Percentiles rank a stretch among this genome's conserved stretches.
Conservation (phyloP, 192 early-diverging fungal species). For the Backusella westeae region DNA sequence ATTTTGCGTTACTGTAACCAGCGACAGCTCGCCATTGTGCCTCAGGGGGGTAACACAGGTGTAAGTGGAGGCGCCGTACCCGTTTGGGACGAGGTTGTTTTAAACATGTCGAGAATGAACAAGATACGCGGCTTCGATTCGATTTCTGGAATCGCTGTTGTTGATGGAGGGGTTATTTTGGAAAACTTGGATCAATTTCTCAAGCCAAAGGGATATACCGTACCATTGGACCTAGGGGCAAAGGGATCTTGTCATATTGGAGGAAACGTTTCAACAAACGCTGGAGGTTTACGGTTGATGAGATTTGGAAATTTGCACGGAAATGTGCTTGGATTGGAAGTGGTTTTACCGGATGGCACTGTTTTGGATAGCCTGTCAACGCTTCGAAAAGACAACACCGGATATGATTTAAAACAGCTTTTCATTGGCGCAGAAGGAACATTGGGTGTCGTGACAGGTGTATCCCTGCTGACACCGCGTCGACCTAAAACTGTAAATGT, state of each 20-base stretch:
- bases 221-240: conserved; percentile 89
- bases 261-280: conserved; percentile 96
- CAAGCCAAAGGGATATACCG: conserved; percentile 74
- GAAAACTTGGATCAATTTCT: conserved; percentile 85
- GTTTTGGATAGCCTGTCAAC: conserved; percentile 78
- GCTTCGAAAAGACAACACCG: conserved; percentile 97
- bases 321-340: conserved; percentile 90
- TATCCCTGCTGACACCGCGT: conserved; percentile 82
- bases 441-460: conserved; percentile 89
- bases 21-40: conserved; percentile 83
- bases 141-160: conserved; percentile 75
- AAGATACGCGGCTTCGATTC: conserved; percentile 64
- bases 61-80: conserved; percentile 92
- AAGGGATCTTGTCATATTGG: conserved; percentile 93
- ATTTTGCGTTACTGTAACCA: conserved; percentile 86
- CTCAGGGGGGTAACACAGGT: conserved; percentile 98
- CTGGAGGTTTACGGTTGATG: conserved; percentile 90
- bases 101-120: conserved; percentile 80
- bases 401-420: conserved; percentile 96
- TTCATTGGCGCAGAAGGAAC: conserved; percentile 98
- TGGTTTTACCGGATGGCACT: conserved; percentile 85
- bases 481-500: conserved; percentile 66
- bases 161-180: conserved; percentile 88
- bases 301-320: conserved; percentile 94
- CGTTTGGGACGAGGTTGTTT: conserved; percentile 92